Conservation (phyloP, 2,329 filamentous ascomycete genomes). For the Pseudogymnoascus sp. region DNA sequence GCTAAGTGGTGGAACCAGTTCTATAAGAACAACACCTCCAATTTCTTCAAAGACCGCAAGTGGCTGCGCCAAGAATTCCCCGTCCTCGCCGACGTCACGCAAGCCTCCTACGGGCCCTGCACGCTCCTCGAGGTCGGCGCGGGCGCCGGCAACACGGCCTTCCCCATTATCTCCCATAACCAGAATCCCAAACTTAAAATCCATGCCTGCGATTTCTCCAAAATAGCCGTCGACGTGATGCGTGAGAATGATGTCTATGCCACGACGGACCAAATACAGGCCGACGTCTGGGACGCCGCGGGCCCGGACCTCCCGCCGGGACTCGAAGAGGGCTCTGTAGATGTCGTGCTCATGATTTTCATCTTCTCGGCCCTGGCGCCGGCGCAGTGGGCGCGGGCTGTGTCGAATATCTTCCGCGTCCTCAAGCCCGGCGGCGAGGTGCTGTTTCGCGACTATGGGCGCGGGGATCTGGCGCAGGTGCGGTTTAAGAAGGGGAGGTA, state of each 20-base stretch:
- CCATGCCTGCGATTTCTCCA: slow-evolving; percentile 94
- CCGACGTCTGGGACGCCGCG: slow-evolving; percentile 91
- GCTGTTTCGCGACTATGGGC: slow-evolving; percentile 92
- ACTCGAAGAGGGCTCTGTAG: slow-evolving; percentile 69
- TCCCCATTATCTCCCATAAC: slow-evolving; percentile 79
- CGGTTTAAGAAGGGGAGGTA: slow-evolving; percentile 94
- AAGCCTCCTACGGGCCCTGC: slow-evolving; percentile 58
- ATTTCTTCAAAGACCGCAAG: slow-evolving; percentile 98
- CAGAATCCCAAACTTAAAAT: slow-evolving; percentile 73
- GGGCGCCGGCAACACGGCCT: slow-evolving; percentile 92
- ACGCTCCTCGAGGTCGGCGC: slow-evolving; percentile 85
- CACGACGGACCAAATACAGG: slow-evolving; percentile 59
- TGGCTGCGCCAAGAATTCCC: slow-evolving; percentile 97
- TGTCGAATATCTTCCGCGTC: slow-evolving; percentile 71
- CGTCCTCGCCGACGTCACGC: slow-evolving; percentile 67
- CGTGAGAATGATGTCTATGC: slow-evolving; percentile 70
- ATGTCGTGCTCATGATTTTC: slow-evolving; percentile 91
- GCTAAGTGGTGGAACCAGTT: slow-evolving; percentile 98
- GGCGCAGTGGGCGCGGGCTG: slow-evolving; percentile 71
- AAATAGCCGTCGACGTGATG: slow-evolving; percentile 90
- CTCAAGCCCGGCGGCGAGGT: slow-evolving; percentile 91
- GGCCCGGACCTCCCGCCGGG: slow-evolving; percentile 66
- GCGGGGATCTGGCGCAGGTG: slow-evolving; percentile 92
- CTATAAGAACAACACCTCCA: slow-evolving; percentile 94
- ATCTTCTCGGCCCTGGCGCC: slow-evolving; percentile 91